phyloP scores from a whole-genome alignment of 2,329 filamentous ascomycete species.

The Diatrype stigma region DNA sequence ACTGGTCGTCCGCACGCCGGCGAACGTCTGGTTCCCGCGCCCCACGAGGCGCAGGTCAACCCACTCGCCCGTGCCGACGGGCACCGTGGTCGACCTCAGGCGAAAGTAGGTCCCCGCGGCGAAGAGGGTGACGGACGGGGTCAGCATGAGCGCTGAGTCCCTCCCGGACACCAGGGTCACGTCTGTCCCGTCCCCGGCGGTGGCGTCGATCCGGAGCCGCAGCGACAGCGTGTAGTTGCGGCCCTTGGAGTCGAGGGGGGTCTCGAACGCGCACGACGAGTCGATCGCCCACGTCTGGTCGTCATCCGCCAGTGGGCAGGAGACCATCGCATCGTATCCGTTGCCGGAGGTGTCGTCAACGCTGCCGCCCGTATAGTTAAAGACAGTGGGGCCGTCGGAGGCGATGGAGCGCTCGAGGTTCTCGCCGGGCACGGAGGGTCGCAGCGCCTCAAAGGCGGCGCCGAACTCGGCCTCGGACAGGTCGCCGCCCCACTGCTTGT shows the following conservation, averaged over 20 bases:
- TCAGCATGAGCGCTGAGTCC: constrained; percentile 41
- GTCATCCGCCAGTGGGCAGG: constrained; percentile 28
- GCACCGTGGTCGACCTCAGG: constrained; percentile 30
- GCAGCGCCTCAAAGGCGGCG: constrained; percentile 33
- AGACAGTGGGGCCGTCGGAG: constrained; percentile 31
- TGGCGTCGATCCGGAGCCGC: constrained; percentile 30
- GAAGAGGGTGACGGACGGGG: constrained; percentile 32
- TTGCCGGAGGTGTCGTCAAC: constrained; percentile 36
- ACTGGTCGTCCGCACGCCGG: constrained; percentile 12
- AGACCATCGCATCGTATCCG: constrained; percentile 34
- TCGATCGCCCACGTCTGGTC: constrained; percentile 27
- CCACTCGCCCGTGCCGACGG: constrained; percentile 18
- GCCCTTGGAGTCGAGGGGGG: constrained; percentile 49
- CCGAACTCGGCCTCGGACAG: constrained; percentile 36
- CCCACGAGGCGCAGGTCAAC: constrained; percentile 26
- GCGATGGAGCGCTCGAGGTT: constrained; percentile 42
- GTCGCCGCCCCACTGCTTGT: constrained; percentile 51
- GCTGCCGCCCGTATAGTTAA: constrained; percentile 26
- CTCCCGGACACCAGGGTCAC: constrained; percentile 37
- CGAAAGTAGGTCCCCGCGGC: constrained; percentile 32
- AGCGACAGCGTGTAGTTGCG: constrained; percentile 52
- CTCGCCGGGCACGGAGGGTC: constrained; percentile 38
- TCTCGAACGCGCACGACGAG: constrained; percentile 37
- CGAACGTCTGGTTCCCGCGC: constrained; percentile 30
- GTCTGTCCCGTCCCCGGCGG: constrained; percentile 26